Evolutionary conservation across 805 yeast genomes (phyloP).

Genomic region (Wickerhamiella bombiphila): DNA sequence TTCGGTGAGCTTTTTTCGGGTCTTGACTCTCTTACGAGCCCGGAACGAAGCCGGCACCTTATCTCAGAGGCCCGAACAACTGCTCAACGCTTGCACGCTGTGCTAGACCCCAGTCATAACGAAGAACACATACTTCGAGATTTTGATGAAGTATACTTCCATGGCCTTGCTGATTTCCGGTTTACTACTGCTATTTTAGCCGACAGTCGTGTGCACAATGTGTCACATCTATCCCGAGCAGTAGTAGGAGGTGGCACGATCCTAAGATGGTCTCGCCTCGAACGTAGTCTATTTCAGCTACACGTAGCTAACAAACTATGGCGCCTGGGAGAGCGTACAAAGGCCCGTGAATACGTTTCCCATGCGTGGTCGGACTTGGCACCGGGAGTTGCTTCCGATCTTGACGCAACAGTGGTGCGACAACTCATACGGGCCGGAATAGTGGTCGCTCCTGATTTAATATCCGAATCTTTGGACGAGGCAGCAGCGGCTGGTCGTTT

Average conservation of each 20-base stretch:
- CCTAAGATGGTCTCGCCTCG: conserved; percentile 16
- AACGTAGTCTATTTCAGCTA: conserved; percentile 17
- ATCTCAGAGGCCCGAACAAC: background rate
- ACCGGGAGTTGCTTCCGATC: background rate
- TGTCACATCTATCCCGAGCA: conserved; percentile 16
- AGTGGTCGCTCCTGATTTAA: background rate
- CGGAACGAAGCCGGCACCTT: background rate
- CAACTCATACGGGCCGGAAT: background rate
- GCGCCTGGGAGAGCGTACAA: conserved; percentile 12
- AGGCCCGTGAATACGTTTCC: conserved; percentile 11
- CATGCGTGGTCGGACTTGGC: background rate
- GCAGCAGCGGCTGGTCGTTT: background rate
- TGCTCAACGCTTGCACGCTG: conserved; percentile 1
- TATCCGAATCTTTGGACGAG: no score
- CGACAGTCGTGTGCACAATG: conserved; percentile 13
- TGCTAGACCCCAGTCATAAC: conserved; percentile 6
- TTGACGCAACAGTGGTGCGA: background rate
- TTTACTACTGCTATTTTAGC: conserved; percentile 17
- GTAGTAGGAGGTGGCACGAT: conserved; percentile 20
- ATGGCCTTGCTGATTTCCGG: conserved; percentile 16
- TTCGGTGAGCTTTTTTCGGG: conserved; percentile 16
- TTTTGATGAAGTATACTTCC: conserved; percentile 19
- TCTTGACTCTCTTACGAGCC: conserved; percentile 8
- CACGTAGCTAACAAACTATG: conserved; percentile 20
- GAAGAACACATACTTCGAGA: conserved; percentile 13